phyloP scores from a whole-genome alignment of 352 stramenopile genomes.

The Pythium rishiriense region DNA sequence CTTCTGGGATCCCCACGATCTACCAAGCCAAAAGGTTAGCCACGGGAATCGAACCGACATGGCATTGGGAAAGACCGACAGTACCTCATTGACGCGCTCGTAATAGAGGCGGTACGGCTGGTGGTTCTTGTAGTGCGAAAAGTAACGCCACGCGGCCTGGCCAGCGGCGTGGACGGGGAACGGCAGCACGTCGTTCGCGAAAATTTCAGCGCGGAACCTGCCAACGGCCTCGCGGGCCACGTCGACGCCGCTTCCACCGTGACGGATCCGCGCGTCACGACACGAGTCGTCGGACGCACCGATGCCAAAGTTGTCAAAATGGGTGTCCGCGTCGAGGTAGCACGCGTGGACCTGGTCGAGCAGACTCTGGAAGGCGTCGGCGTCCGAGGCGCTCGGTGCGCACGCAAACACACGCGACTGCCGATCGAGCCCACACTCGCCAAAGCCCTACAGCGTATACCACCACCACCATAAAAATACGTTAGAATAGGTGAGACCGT shows the following conservation, averaged over 20 bases:
- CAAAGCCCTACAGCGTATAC: constrained; percentile 24
- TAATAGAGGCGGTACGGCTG: constrained; percentile 10
- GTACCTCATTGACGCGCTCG: constrained; percentile 8
- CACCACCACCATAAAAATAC: too few relatives aligned
- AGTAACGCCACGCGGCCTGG: constrained; percentile 15
- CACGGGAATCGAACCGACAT: too few relatives aligned
- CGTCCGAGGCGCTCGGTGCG: neutral
- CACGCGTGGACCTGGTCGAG: constrained; percentile 13
- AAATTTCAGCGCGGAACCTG: too few relatives aligned
- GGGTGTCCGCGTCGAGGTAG: constrained; percentile 18
- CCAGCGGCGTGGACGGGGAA: constrained; percentile 10
- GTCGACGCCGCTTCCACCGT: constrained; percentile 5
- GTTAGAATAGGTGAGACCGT: neutral
- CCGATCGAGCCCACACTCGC: constrained; percentile 15
- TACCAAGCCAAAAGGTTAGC: too few relatives aligned
- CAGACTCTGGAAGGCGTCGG: constrained; percentile 18
- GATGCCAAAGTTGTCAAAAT: constrained; percentile 20
- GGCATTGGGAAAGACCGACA: neutral
- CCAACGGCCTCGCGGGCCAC: too few relatives aligned
- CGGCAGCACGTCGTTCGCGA: constrained; percentile 19
- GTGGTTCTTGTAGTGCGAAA: constrained; percentile 17
- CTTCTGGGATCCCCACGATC: constrained; percentile 31
- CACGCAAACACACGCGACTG: constrained; percentile 23
- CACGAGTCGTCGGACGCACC: constrained; percentile 17
- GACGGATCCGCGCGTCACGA: constrained; percentile 19